Conservation (phyloP, 2,329 filamentous ascomycete genomes). For the Fusarium sp. region DNA sequence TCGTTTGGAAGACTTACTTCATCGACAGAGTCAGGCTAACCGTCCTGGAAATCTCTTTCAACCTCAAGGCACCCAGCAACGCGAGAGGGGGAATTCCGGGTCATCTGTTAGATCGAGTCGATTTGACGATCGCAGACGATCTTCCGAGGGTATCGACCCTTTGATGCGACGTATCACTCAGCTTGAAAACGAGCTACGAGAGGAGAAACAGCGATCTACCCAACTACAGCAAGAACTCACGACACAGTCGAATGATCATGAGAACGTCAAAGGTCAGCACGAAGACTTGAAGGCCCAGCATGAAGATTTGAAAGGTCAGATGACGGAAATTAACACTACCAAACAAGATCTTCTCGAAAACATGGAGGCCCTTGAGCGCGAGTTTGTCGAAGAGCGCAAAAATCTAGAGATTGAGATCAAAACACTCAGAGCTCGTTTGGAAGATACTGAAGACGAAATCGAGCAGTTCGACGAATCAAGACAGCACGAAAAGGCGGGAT, state of each 20-base stretch:
- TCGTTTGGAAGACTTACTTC: conserved; percentile 89
- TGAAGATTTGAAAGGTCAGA: conserved; percentile 69
- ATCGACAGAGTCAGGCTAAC: conserved; percentile 77
- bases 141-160: conserved; percentile 60
- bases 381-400: conserved; percentile 87
- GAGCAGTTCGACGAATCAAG: conserved; percentile 85
- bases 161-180: conserved; percentile 63
- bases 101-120: conserved; percentile 60
- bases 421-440: conserved; percentile 78
- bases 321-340: conserved; percentile 89
- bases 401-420: conserved; percentile 84
- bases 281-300: conserved; percentile 64
- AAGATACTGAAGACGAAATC: conserved; percentile 92
- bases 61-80: conserved; percentile 57
- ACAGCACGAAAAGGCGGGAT: conserved; percentile 80
- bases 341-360: conserved; percentile 96
- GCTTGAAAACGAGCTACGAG: conserved; percentile 81
- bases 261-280: conserved; percentile 69
- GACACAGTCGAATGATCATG: conserved; percentile 65
- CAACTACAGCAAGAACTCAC: conserved; percentile 77
- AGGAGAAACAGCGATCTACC: conserved; percentile 75
- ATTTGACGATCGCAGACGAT: conserved; percentile 58
- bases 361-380: conserved; percentile 89
- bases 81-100: conserved; percentile 62
- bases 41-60: conserved; percentile 69